These are phyloP conservation scores for Solanum chiquidenum DNA, from an alignment of 257 asterid genomes.

Conservation along the genomic window DNA sequence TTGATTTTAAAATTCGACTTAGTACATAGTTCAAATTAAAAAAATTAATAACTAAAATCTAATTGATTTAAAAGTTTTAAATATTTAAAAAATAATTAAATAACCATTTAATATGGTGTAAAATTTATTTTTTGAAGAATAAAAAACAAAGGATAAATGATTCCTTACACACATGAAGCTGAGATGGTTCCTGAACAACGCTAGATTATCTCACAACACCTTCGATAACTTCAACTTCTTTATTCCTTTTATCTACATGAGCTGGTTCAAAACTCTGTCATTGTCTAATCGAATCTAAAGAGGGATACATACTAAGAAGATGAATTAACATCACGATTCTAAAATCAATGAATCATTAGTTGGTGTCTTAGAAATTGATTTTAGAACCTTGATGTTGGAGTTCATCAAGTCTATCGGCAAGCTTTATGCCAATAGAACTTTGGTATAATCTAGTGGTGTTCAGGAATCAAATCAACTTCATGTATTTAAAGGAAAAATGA, in stretches of 20 bases:
- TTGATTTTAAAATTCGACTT: neutral
- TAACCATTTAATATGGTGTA: neutral
- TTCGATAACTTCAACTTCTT: neutral
- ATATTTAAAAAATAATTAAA: too few species aligned
- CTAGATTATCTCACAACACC: neutral
- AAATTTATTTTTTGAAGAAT: too few species aligned
- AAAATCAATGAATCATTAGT: neutral
- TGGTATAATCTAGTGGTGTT: neutral
- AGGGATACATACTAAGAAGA: neutral
- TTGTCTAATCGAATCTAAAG: too few species aligned
- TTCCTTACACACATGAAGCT: neutral
- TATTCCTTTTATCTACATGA: neutral
- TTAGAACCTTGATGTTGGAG: neutral
- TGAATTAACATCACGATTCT: neutral
- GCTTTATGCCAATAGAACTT: neutral
- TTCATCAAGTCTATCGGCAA: neutral
- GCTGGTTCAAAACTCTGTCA: accelerated
- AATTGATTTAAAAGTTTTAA: neutral
- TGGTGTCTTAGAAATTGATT: neutral
- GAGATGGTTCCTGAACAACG: neutral
- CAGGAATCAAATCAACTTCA: neutral
- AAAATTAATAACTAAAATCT: too few species aligned
- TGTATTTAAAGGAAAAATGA: too few species aligned
- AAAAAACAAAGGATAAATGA: too few species aligned
- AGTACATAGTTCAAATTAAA: neutral